Evolutionary conservation across 768 basidiomycete species (phyloP), one percentile per base, ranked within the genome.

Genomic region (Rubroboletus pulcherrimus): DNA sequence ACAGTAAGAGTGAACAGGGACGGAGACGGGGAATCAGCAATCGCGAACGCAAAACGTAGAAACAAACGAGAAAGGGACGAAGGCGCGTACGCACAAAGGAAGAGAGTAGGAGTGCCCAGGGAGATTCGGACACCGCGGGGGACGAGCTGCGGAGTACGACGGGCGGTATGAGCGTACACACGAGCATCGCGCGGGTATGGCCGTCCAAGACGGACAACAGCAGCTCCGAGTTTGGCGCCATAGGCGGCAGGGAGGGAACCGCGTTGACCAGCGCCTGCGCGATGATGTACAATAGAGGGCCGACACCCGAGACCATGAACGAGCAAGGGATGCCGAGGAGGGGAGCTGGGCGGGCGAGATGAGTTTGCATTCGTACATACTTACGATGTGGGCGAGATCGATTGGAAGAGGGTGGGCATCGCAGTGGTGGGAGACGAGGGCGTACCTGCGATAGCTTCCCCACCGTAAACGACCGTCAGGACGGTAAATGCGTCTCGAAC

Each of bases 121-220:
- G 89, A 1, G 89, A 92, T 26, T 73, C 69, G 5, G 84, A 74
- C 24, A 93, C 74, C 2, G 67, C 62, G 2, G 79, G 67, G 3
- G 77, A 77, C 0, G 80, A 43, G 59, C 86, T 82, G 12, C 76
- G 65, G 29, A 79, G 77, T 7, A 93, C 83, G 48, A 82, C 67
- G 11, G 89, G 84, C 5, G 91, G 86, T 37, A 92, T 84, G 59
- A 92, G 78, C 61, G 82, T 81, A 67, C 91, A 93, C 2, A 94
- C 74, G 29, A 96, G 80, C 58, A 86, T 79, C 5, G 91, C 83
- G 71, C 92, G 87, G 40, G 85, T 83, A 58, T 93, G 80, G 10
- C 84, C 91, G 66, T 96, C 93, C 6, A 93, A 60, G 42, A 92
- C 53, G 1, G 91, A 75, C 11, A 93, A 71, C 2, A 87, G 87